phyloP scores from a whole-genome alignment of 495 filamentous ascomycete species.

The Letharia lupina region DNA sequence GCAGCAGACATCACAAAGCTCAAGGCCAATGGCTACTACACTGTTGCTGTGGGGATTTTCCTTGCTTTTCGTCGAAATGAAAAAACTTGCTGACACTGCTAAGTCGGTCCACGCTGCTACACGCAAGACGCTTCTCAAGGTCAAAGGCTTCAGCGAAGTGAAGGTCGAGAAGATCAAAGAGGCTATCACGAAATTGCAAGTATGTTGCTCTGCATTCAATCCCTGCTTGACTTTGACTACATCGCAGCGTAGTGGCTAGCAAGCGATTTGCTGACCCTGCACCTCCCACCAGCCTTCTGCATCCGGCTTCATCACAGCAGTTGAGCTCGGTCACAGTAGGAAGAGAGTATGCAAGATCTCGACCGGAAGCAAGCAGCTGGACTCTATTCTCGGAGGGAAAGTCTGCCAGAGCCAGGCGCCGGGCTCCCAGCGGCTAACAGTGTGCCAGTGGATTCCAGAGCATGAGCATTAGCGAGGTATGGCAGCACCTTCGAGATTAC shows the following conservation, averaged over 20 bases:
- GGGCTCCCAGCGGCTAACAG: slow-evolving; percentile 12
- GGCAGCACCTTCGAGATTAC: slow-evolving; percentile 12
- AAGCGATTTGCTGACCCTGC: slow-evolving; percentile 4
- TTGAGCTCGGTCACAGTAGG: slow-evolving; percentile 60
- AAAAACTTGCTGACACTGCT: background rate
- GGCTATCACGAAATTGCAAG: slow-evolving; percentile 62
- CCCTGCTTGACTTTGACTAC: background rate
- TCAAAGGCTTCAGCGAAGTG: slow-evolving; percentile 73
- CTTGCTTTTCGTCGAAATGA: background rate
- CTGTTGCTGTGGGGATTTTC: slow-evolving; percentile 49
- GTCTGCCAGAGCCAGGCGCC: slow-evolving; percentile 7
- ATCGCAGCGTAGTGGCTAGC: background rate
- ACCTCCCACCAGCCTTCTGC: slow-evolving; percentile 44
- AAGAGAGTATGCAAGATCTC: slow-evolving; percentile 62
- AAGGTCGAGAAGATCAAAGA: slow-evolving; percentile 81
- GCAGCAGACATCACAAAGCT: slow-evolving; percentile 69
- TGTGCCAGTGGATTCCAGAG: slow-evolving; percentile 61
- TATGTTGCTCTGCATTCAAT: slow-evolving; percentile 27
- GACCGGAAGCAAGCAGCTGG: slow-evolving; percentile 69
- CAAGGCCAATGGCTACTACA: slow-evolving; percentile 61
- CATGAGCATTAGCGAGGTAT: slow-evolving; percentile 69
- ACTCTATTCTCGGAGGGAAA: slow-evolving; percentile 61
- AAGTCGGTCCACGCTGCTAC: slow-evolving; percentile 61
- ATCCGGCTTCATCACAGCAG: slow-evolving; percentile 67
- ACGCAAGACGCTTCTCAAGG: slow-evolving; percentile 57